A percentile compares a stretch with the other conserved stretches of the same genome.
These are phyloP conservation scores for Telfairia occidentalis DNA, from an alignment of 331 rosid species.

Conservation along the genomic window DNA sequence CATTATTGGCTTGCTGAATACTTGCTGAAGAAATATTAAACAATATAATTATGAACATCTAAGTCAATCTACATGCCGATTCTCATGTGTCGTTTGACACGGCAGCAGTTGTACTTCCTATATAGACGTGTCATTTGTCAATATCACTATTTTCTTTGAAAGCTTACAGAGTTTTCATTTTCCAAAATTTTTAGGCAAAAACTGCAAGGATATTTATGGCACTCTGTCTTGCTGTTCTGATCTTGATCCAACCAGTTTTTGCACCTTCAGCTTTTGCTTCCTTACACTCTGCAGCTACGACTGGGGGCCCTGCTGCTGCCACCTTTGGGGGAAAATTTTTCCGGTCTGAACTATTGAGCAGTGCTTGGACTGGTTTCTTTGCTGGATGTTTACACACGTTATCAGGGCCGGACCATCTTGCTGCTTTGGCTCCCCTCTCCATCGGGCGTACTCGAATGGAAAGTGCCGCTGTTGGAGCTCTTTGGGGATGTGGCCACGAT, in stretches of 20 bases:
- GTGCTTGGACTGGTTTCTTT: conserved; percentile 90
- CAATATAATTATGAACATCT: not conserved
- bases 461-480: conserved; percentile 91
- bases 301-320: conserved; percentile 49
- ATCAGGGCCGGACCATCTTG: conserved; percentile 95
- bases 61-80: not conserved
- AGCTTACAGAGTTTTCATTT: not conserved
- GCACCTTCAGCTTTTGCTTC: conserved; percentile 75
- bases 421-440: conserved; percentile 89
- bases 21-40: not conserved
- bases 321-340: conserved; percentile 48
- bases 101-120: not conserved
- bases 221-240: conserved; percentile 45
- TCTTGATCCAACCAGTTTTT: conserved; percentile 65
- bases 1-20: not conserved
- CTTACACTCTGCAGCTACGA: conserved; percentile 51
- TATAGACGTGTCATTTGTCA: not conserved
- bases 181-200: not conserved
- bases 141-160: not conserved
- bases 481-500: conserved; percentile 94
- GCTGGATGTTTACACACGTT: conserved; percentile 91
- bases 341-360: conserved; percentile 58
- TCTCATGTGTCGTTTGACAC: not conserved
- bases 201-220: conserved; percentile 29
- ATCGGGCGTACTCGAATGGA: conserved; percentile 74